phyloP scores from a whole-genome alignment of 176 grass and related monocot genomes.

The Hordeum marinum region DNA sequence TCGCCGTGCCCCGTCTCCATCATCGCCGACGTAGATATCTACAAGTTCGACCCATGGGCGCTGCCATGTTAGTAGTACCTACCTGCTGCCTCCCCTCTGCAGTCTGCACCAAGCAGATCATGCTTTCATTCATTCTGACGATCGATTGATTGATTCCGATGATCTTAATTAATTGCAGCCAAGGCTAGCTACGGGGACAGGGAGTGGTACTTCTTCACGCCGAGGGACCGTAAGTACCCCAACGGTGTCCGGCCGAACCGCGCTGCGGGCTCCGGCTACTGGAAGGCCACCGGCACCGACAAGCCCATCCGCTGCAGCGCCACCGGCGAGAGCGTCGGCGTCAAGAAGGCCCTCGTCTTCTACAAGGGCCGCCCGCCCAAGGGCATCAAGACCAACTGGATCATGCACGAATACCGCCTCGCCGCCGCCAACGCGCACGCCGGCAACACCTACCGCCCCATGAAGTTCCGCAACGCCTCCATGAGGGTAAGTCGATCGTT shows the following conservation, averaged over 20 bases:
- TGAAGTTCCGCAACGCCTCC: conserved; percentile 78
- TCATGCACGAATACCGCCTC: conserved; percentile 97
- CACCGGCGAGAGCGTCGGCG: conserved; percentile 54
- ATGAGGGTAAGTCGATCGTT: conserved; percentile 73
- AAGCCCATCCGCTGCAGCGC: conserved; percentile 65
- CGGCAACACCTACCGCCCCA: conserved; percentile 55
- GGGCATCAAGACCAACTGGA: conserved; percentile 88
- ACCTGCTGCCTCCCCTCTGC: not conserved
- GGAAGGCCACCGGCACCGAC: conserved; percentile 97
- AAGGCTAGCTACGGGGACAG: conserved; percentile 64
- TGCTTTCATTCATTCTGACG: not conserved
- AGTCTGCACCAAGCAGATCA: not conserved
- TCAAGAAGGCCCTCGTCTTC: conserved; percentile 97
- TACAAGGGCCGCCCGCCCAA: conserved; percentile 84
- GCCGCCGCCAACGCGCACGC: conserved; percentile 40
- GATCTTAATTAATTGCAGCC: conserved; percentile 22
- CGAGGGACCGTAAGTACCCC: conserved; percentile 88
- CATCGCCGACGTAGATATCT: conserved; percentile 96
- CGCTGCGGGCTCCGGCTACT: conserved; percentile 78
- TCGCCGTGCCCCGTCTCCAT: conserved; percentile 66
- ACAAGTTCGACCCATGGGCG: conserved; percentile 89
- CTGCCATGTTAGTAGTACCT: conserved; percentile 66
- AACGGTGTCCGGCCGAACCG: conserved; percentile 92
- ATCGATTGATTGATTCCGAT: not conserved
- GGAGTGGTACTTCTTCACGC: conserved; percentile 98